Evolutionary conservation across 352 stramenopile species (phyloP).

Genomic region (Phytopythium kandeliae): DNA sequence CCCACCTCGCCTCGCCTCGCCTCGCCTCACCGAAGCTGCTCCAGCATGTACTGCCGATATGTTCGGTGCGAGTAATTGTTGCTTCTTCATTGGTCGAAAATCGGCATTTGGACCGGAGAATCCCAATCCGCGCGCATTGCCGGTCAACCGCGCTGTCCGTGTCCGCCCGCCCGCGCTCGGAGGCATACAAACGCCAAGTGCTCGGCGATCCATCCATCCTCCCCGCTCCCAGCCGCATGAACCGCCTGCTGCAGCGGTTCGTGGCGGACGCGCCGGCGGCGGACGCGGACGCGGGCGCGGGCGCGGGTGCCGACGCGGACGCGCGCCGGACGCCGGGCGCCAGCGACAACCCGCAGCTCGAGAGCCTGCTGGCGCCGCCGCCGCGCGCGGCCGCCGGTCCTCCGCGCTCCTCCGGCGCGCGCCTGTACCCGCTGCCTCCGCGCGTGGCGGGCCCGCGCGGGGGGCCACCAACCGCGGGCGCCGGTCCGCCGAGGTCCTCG

Average conservation of each 20-base stretch:
- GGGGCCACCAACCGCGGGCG: too few species aligned
- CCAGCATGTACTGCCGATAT: too few species aligned
- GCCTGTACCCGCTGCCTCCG: conserved; percentile 6
- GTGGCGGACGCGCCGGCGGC: conserved; percentile 17
- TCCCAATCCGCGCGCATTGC: too few species aligned
- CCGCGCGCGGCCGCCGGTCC: conserved; percentile 3
- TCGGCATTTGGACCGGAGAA: too few species aligned
- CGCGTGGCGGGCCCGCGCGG: neutral
- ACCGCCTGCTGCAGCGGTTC: conserved; percentile 58
- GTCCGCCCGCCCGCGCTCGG: neutral
- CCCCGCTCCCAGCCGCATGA: conserved; percentile 21
- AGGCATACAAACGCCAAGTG: neutral
- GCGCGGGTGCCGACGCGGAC: neutral
- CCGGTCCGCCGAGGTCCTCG: conserved; percentile 21
- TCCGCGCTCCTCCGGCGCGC: conserved; percentile 4
- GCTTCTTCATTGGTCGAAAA: too few species aligned
- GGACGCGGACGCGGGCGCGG: neutral
- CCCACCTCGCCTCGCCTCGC: too few species aligned
- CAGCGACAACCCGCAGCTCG: conserved; percentile 8
- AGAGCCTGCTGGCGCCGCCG: conserved; percentile 5
- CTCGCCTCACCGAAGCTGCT: too few species aligned
- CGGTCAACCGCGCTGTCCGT: too few species aligned
- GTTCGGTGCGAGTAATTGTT: too few species aligned
- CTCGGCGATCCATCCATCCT: too few species aligned
- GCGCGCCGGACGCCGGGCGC: too few species aligned